A percentile compares a stretch with the other conserved stretches of the same genome.
These are phyloP conservation scores for Streptanthus diversifolius DNA, from an alignment of 345 rosid genomes.

Conservation along the genomic window DNA sequence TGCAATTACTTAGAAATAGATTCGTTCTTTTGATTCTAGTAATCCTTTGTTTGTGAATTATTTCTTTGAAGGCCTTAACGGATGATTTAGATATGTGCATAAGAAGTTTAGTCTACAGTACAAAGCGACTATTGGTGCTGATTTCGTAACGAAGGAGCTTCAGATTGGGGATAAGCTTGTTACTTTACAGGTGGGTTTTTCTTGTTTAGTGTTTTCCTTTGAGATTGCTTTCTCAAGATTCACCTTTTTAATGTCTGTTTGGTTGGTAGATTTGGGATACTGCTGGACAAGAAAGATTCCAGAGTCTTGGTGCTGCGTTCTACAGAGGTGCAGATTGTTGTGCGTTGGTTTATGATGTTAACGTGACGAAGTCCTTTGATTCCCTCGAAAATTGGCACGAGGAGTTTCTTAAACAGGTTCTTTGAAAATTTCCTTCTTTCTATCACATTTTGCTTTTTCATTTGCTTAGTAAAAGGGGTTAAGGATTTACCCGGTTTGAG, in stretches of 20 bases:
- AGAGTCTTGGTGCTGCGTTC: conserved; percentile 96
- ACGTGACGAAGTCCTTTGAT: conserved; percentile 82
- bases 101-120: conserved; percentile 96
- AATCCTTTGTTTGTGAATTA: not conserved
- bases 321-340: conserved; percentile 98
- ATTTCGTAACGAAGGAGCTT: conserved; percentile 96
- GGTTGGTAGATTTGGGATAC: conserved; percentile 90
- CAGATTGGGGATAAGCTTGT: conserved; percentile 90
- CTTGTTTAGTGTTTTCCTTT: not conserved
- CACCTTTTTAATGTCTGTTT: not conserved
- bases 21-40: conserved; percentile 14
- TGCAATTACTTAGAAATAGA: not conserved
- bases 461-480: too few species aligned
- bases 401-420: conserved; percentile 96
- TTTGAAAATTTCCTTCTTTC: not conserved
- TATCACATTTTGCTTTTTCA: conserved; percentile 25
- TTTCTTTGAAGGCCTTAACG: conserved; percentile 22
- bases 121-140: conserved; percentile 98
- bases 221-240: not conserved
- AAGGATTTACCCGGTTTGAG: too few species aligned
- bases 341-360: conserved; percentile 88
- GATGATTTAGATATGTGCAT: conserved; percentile 57
- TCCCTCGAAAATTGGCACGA: conserved; percentile 95
- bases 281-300: conserved; percentile 95
- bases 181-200: conserved; percentile 68